Percentiles rank a stretch among this genome's conserved stretches.
Conservation (phyloP, 2,329 filamentous ascomycete species). For the Allantophomopsis cytisporea region DNA sequence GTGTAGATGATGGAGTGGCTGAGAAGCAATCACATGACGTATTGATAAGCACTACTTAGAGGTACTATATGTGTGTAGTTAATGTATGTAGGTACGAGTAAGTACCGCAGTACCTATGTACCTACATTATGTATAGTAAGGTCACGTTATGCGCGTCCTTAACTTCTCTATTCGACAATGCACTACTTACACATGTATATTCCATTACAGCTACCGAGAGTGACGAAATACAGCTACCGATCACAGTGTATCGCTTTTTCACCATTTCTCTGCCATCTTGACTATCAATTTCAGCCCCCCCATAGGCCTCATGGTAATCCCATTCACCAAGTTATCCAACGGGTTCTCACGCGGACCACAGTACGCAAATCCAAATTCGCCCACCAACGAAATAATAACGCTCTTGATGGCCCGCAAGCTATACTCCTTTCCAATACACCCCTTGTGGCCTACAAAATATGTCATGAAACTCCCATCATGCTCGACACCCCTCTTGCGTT, state of each 20-base stretch:
- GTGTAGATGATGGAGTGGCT: too few relatives aligned
- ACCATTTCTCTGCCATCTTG: constrained; percentile 32
- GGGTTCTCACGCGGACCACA: constrained; percentile 28
- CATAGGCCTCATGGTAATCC: constrained; percentile 41
- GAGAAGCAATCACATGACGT: too few relatives aligned
- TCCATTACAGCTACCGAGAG: too few relatives aligned
- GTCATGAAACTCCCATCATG: constrained; percentile 44
- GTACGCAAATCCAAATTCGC: constrained; percentile 36
- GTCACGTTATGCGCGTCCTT: too few relatives aligned
- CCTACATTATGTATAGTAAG: too few relatives aligned
- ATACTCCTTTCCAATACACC: constrained; percentile 48
- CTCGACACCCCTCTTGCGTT: constrained; percentile 26
- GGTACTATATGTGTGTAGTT: too few relatives aligned
- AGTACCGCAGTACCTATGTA: too few relatives aligned
- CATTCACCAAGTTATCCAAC: constrained; percentile 33
- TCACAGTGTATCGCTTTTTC: neutral
- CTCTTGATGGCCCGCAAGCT: constrained; percentile 49
- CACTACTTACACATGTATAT: too few relatives aligned
- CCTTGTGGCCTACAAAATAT: constrained; percentile 47
- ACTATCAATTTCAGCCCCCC: constrained; percentile 40
- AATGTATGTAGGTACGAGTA: too few relatives aligned
- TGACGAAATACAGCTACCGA: too few relatives aligned
- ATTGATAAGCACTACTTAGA: too few relatives aligned
- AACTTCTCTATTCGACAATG: too few relatives aligned
- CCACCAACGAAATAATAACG: constrained; percentile 41